Evolutionary conservation across 1,284 basidiomycete genomes (phyloP).

Genomic region (Coniophora puteana): DNA sequence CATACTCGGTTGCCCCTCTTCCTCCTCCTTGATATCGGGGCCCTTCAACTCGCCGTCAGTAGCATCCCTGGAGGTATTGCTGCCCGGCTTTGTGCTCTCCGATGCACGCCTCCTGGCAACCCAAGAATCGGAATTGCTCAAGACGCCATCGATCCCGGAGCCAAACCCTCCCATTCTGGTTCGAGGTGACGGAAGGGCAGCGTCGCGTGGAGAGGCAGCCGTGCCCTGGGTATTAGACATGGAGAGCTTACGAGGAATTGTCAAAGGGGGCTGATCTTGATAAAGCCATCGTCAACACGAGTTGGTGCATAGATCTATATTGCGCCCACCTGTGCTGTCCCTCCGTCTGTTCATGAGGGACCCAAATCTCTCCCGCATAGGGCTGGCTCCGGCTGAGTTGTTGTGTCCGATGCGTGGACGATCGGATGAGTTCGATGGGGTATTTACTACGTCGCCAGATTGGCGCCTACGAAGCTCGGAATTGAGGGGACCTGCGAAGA

Average conservation of each 20-base stretch:
- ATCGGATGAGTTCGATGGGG: constrained; percentile 52
- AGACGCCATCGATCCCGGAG: constrained; percentile 67
- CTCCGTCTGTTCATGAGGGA: constrained; percentile 55
- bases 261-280: constrained; percentile 44
- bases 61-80: constrained; percentile 28
- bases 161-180: constrained; percentile 50
- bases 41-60: constrained; percentile 38
- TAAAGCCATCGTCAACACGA: constrained; percentile 2
- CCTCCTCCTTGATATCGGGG: constrained; percentile 55
- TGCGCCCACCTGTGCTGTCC: constrained; percentile 57
- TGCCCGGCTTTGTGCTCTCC: constrained; percentile 38
- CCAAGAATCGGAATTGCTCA: constrained; percentile 66
- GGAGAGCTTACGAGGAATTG: constrained; percentile 65
- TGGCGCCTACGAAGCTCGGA: constrained; percentile 80
- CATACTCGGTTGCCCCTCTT: constrained; percentile 35
- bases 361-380: constrained; percentile 64
- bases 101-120: constrained; percentile 54
- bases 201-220: constrained; percentile 54
- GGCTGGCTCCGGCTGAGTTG: constrained; percentile 46
- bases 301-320: constrained; percentile 10
- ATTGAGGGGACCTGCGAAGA: constrained; percentile 72
- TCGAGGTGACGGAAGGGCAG: constrained; percentile 60
- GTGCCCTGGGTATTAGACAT: constrained; percentile 55
- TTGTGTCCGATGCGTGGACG: constrained; percentile 53
- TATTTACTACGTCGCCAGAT: constrained; percentile 64